Conservation (phyloP, 495 filamentous ascomycete genomes). For the Neurospora sp. region DNA sequence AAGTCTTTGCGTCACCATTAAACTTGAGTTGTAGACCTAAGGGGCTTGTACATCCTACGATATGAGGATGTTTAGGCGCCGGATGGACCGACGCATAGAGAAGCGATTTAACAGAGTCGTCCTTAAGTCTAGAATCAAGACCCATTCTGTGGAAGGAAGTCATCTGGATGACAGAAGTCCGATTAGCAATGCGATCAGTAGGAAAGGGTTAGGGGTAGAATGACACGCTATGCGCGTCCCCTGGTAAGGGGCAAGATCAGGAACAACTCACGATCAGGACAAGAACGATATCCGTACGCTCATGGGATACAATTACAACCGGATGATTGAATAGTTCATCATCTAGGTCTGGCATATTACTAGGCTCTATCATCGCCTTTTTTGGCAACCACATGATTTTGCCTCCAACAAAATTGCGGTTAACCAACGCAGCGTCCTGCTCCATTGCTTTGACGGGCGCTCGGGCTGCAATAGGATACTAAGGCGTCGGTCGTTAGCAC, state of each 20-base stretch:
- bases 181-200: neutral
- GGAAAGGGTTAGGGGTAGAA: neutral
- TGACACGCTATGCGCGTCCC: no score
- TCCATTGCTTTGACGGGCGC: neutral
- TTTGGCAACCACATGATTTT: neutral
- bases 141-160: fast-evolving
- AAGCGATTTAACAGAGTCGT: no score
- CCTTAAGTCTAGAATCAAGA: neutral
- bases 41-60: no score
- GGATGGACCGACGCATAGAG: neutral
- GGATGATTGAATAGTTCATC: neutral
- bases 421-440: neutral
- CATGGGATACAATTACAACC: neutral
- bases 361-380: neutral
- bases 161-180: neutral
- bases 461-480: neutral
- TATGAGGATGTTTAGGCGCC: neutral
- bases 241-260: fast-evolving
- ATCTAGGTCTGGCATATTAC: neutral
- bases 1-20: neutral
- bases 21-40: no score
- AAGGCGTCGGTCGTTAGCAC: neutral
- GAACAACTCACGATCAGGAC: neutral
- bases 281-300: neutral
- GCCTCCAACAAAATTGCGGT: neutral